Percentiles rank a stretch among this genome's conserved stretches.
Conservation (phyloP, 2,329 filamentous ascomycete species). For the Sporothrix pallida region DNA sequence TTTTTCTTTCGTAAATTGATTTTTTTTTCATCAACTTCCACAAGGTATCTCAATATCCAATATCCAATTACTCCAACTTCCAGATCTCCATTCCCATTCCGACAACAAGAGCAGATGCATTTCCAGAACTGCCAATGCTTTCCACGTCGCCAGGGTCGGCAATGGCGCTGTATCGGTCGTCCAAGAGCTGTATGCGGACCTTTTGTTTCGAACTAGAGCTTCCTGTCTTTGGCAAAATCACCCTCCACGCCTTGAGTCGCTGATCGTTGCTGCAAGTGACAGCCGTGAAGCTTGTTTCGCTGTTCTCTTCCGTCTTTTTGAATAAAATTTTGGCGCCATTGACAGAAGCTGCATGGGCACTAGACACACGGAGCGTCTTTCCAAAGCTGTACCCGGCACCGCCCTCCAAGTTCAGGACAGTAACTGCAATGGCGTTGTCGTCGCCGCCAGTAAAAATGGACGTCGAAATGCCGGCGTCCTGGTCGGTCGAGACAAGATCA, state of each 20-base stretch:
- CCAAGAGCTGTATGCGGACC: conserved; percentile 49
- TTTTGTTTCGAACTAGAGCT: no score
- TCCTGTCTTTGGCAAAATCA: conserved; percentile 36
- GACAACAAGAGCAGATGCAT: conserved; percentile 46
- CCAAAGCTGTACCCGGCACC: conserved; percentile 35
- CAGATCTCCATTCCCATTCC: conserved; percentile 57
- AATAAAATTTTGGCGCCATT: conserved; percentile 59
- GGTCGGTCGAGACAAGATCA: conserved; percentile 46
- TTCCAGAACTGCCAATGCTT: conserved; percentile 41
- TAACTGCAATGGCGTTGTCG: conserved; percentile 76
- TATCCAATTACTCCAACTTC: conserved; percentile 38
- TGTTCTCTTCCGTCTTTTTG: conserved; percentile 33
- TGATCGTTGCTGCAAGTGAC: conserved; percentile 63
- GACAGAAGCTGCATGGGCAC: conserved; percentile 74
- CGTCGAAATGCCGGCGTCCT: conserved; percentile 42
- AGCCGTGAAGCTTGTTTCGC: conserved; percentile 34
- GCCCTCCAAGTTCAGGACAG: conserved; percentile 49
- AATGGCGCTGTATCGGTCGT: conserved; percentile 62
- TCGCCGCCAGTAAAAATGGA: conserved; percentile 80
- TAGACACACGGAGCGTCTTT: conserved; percentile 49
- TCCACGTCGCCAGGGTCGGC: conserved; percentile 64
- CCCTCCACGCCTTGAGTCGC: conserved; percentile 61
- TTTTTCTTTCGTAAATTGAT: no score
- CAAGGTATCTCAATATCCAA: no score
- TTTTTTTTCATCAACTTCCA: no score